phyloP scores from a whole-genome alignment of 768 basidiomycete species.

The Sistotremastrum suecicum region DNA sequence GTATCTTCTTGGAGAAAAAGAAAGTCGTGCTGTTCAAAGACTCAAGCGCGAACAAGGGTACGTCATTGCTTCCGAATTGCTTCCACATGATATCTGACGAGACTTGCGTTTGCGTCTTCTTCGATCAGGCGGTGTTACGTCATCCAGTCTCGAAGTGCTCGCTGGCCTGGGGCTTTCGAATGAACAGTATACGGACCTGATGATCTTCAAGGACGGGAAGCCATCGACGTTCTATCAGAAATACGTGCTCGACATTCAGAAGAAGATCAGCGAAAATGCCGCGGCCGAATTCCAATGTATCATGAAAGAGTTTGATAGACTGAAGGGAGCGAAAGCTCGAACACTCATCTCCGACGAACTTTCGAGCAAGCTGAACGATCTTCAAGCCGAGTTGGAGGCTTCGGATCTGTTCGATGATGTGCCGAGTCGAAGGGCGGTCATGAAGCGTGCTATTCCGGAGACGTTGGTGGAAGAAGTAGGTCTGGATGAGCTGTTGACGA shows the following conservation, averaged over 20 bases:
- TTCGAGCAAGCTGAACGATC: slow-evolving; percentile 71
- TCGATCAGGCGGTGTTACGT: slow-evolving; percentile 79
- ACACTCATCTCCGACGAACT: slow-evolving; percentile 95
- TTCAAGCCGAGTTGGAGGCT: slow-evolving; percentile 85
- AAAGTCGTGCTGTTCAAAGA: slow-evolving; percentile 92
- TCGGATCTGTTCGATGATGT: slow-evolving; percentile 80
- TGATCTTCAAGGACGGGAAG: slow-evolving; percentile 89
- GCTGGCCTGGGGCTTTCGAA: slow-evolving; percentile 91
- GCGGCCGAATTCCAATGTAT: slow-evolving; percentile 83
- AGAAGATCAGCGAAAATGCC: slow-evolving; percentile 83
- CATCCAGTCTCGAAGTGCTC: slow-evolving; percentile 90
- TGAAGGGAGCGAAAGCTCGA: slow-evolving; percentile 70
- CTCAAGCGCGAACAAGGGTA: slow-evolving; percentile 87
- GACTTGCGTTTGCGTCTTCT: neutral
- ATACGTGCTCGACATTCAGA: slow-evolving; percentile 90
- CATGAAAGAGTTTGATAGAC: slow-evolving; percentile 78
- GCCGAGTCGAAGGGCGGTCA: slow-evolving; percentile 62
- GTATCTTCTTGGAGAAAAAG: slow-evolving; percentile 86
- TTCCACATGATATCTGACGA: too few relatives aligned
- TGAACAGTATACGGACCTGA: slow-evolving; percentile 74
- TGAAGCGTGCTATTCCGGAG: slow-evolving; percentile 76
- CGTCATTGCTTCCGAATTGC: slow-evolving; percentile 1
- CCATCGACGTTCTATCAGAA: slow-evolving; percentile 77
- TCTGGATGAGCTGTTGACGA: slow-evolving; percentile 58
- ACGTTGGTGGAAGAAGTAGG: slow-evolving; percentile 79